Percentiles rank a stretch among this genome's conserved stretches.
These are phyloP conservation scores for Phytophthora kernoviae DNA, from an alignment of 352 stramenopile species.

Conservation along the genomic window DNA sequence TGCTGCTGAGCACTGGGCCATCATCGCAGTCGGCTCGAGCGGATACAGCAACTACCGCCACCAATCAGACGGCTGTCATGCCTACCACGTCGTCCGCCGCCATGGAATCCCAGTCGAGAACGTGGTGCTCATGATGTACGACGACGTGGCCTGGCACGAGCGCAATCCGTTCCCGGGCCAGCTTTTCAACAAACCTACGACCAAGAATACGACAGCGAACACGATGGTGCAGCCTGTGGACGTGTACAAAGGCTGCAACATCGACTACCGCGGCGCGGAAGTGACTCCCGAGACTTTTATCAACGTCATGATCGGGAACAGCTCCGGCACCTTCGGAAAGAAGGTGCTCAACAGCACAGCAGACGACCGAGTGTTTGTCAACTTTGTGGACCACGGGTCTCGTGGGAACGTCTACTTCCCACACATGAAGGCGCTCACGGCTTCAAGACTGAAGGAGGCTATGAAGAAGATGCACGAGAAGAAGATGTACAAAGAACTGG, in stretches of 20 bases:
- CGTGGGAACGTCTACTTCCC: conserved; percentile 87
- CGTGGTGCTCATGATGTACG: conserved; percentile 94
- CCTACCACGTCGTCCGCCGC: conserved; percentile 89
- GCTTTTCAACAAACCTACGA: conserved; percentile 87
- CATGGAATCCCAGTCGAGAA: conserved; percentile 89
- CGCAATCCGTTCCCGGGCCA: conserved; percentile 88
- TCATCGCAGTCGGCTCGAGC: conserved; percentile 89
- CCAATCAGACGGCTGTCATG: conserved; percentile 90
- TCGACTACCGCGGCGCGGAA: conserved; percentile 77
- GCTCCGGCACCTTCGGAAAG: conserved; percentile 50
- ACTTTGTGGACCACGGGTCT: conserved; percentile 93
- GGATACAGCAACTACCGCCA: conserved; percentile 94
- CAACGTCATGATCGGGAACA: conserved; percentile 86
- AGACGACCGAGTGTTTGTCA: conserved; percentile 92
- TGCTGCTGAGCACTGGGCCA: conserved; percentile 83
- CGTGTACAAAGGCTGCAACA: conserved; percentile 86
- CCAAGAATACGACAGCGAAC: conserved; percentile 33
- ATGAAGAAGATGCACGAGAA: conserved; percentile 82
- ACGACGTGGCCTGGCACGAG: conserved; percentile 84
- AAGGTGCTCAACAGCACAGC: conserved; percentile 87
- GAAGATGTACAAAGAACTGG: conserved; percentile 91
- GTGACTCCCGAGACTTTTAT: conserved; percentile 90
- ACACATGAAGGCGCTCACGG: conserved; percentile 69
- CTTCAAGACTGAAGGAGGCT: conserved; percentile 63
- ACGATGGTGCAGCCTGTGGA: conserved; percentile 55